phyloP scores from a whole-genome alignment of 306 rosid species.

The Dryas alaskensis region DNA sequence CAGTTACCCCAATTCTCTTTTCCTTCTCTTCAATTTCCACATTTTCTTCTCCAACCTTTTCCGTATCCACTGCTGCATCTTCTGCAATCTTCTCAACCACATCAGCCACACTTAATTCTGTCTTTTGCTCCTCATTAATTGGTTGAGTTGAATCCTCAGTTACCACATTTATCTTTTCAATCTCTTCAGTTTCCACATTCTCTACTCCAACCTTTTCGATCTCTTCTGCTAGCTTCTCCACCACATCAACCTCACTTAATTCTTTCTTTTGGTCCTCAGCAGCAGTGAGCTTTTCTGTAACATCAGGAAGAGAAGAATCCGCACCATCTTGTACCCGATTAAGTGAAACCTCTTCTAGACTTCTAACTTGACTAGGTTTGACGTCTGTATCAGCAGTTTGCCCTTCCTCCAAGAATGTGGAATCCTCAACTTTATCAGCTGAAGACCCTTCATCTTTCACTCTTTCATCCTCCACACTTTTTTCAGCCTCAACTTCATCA shows the following conservation, averaged over 20 bases:
- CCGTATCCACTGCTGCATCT: conserved; percentile 11
- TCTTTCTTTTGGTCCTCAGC: conserved; percentile 38
- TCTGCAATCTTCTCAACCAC: conserved; percentile 27
- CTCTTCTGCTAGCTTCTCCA: conserved; percentile 25
- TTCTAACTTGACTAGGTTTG: conserved; percentile 9
- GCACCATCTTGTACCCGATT: conserved; percentile 26
- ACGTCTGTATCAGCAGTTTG: conserved; percentile 27
- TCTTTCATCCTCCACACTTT: conserved; percentile 18
- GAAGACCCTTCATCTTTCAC: conserved; percentile 26
- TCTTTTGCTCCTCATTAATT: neutral
- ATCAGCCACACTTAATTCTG: conserved; percentile 22
- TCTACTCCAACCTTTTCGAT: conserved; percentile 9
- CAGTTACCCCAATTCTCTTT: neutral
- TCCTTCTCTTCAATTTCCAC: conserved; percentile 9
- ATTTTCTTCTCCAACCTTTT: conserved; percentile 6
- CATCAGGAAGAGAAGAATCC: conserved; percentile 32
- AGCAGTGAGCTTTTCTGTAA: conserved; percentile 26
- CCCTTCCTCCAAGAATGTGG: conserved; percentile 18
- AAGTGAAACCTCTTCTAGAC: conserved; percentile 23
- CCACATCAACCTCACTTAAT: conserved; percentile 24
- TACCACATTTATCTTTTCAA: neutral
- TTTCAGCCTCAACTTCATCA: conserved; percentile 30
- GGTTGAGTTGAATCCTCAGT: conserved; percentile 21
- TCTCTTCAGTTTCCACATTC: conserved; percentile 7
- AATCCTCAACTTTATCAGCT: conserved; percentile 17